A percentile compares a stretch with the other conserved stretches of the same genome.
phyloP scores from a whole-genome alignment of 164 flowering plant species.

The Magnolia sinica region DNA sequence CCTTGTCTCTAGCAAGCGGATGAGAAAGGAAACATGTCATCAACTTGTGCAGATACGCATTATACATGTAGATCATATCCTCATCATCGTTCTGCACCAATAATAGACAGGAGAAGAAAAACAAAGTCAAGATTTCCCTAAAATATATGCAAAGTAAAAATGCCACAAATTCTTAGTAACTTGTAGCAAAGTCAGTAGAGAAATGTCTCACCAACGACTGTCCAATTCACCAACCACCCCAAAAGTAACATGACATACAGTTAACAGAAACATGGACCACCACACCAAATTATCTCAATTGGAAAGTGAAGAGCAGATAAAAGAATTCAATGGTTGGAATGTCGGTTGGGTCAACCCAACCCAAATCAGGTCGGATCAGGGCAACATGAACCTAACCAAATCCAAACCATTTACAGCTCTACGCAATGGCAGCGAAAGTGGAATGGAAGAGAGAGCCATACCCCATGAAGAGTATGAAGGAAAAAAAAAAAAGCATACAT shows the following conservation, averaged over 20 bases:
- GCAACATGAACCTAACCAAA: too few species aligned
- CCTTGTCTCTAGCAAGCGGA: conserved; percentile 92
- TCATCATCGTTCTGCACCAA: conserved; percentile 85
- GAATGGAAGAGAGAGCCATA: too few species aligned
- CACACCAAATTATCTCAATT: background rate
- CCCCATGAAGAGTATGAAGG: too few species aligned
- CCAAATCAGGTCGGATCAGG: too few species aligned
- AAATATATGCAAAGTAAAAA: background rate
- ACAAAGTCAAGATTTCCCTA: background rate
- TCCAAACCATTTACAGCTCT: too few species aligned
- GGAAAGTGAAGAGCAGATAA: too few species aligned
- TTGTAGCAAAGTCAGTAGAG: background rate
- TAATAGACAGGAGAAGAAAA: conserved; percentile 7
- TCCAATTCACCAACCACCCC: too few species aligned
- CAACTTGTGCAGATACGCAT: conserved; percentile 88
- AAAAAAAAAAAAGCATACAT: too few species aligned
- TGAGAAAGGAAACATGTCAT: conserved; percentile 85
- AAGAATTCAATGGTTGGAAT: too few species aligned
- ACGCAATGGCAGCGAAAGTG: too few species aligned
- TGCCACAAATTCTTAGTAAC: background rate
- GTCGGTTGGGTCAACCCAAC: too few species aligned
- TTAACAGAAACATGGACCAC: background rate
- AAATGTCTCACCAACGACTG: too few species aligned
- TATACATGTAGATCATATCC: conserved; percentile 91
- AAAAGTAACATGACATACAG: background rate